A percentile compares a stretch with the other conserved stretches of the same genome.
These are phyloP conservation scores for Saccharomycopsis vini DNA, from an alignment of 805 yeast genomes.

Conservation along the genomic window DNA sequence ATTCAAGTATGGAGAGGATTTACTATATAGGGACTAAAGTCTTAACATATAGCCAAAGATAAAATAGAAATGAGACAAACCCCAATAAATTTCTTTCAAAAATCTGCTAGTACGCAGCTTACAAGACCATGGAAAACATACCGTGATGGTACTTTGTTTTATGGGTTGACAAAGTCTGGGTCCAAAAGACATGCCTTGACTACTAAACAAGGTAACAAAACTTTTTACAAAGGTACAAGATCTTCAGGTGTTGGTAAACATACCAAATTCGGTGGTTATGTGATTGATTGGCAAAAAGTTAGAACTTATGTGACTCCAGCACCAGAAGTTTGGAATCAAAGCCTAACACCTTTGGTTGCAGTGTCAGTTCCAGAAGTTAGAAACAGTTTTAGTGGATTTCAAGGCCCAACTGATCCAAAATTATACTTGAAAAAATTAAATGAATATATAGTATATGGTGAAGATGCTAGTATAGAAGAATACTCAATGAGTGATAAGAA, in stretches of 20 bases:
- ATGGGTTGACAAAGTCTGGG: constrained; percentile 71
- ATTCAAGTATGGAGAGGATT: too few species aligned
- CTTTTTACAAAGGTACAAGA: constrained; percentile 92
- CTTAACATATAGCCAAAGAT: too few species aligned
- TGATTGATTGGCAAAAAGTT: constrained; percentile 75
- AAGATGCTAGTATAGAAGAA: constrained; percentile 33
- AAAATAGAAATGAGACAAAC: constrained; percentile 55
- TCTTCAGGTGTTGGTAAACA: constrained; percentile 86
- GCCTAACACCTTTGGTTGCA: constrained; percentile 70
- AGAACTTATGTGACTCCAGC: constrained; percentile 83
- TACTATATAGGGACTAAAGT: too few species aligned
- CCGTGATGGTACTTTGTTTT: constrained; percentile 75
- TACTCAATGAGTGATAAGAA: constrained; percentile 20
- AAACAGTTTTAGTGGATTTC: constrained; percentile 62
- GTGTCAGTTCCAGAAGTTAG: constrained; percentile 60
- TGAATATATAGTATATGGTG: constrained; percentile 71
- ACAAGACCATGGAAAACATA: constrained; percentile 86
- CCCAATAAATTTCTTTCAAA: constrained; percentile 36
- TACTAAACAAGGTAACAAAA: constrained; percentile 90
- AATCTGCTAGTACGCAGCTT: constrained; percentile 38
- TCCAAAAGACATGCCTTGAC: constrained; percentile 77
- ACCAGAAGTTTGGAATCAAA: constrained; percentile 26
- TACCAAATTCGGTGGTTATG: constrained; percentile 65
- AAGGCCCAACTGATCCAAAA: constrained; percentile 67
- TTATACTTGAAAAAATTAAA: constrained; percentile 62